A percentile compares a stretch with the other conserved stretches of the same genome.
Conservation (phyloP, 495 filamentous ascomycete genomes). For the Tuber aestivum region DNA sequence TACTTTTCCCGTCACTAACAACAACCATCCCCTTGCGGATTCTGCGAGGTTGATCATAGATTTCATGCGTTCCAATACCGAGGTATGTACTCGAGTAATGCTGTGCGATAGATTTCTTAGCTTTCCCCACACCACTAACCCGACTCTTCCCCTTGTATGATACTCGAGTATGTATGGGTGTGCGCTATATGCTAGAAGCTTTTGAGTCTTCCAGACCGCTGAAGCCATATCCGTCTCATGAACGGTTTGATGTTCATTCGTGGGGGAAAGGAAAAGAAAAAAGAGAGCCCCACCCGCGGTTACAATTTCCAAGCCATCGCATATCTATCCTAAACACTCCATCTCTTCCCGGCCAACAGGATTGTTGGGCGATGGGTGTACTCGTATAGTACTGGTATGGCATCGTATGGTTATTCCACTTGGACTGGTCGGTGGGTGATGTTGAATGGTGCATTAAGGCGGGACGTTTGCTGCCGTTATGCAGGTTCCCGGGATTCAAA, state of each 20-base stretch:
- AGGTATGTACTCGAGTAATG: constrained; percentile 13
- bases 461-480: neutral
- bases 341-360: neutral
- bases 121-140: neutral
- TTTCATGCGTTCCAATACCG: constrained; percentile 20
- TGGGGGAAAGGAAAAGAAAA: neutral
- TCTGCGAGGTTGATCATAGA: constrained; percentile 25
- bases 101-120: neutral
- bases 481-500: neutral
- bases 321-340: neutral
- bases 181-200: neutral
- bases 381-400: no score
- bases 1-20: constrained; percentile 7
- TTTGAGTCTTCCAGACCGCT: constrained; percentile 4
- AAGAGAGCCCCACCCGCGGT: neutral
- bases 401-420: neutral
- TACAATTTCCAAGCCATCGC: neutral
- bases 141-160: neutral
- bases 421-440: neutral
- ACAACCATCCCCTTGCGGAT: constrained; percentile 1
- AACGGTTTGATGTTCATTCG: constrained; percentile 21
- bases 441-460: neutral
- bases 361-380: neutral
- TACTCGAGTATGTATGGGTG: neutral
- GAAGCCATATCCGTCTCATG: constrained; percentile 22